Conservation (phyloP, 2,329 filamentous ascomycete species). For the Orbilia brochopaga region DNA sequence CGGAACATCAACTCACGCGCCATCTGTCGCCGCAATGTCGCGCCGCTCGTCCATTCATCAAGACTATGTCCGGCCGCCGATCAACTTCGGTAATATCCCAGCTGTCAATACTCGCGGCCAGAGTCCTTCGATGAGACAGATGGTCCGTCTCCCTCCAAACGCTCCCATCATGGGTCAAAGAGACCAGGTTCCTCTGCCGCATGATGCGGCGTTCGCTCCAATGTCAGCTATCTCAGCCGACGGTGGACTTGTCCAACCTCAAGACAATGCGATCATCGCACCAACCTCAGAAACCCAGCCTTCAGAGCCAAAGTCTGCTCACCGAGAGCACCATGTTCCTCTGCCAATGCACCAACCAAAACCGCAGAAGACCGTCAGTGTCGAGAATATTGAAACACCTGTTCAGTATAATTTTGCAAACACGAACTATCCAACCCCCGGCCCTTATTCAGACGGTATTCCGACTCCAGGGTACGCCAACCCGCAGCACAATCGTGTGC, state of each 20-base stretch:
- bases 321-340: slow-evolving; percentile 66
- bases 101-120: slow-evolving; percentile 33
- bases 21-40: slow-evolving; percentile 55
- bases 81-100: slow-evolving; percentile 50
- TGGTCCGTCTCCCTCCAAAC: slow-evolving; percentile 56
- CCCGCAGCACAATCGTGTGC: slow-evolving; percentile 42
- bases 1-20: slow-evolving; percentile 54
- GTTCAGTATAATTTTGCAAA: slow-evolving; percentile 64
- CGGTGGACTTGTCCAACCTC: slow-evolving; percentile 22
- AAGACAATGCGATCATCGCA: slow-evolving; percentile 12
- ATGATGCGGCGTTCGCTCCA: slow-evolving; percentile 19
- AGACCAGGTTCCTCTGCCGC: slow-evolving; percentile 15
- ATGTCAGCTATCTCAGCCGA: not conserved
- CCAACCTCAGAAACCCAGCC: slow-evolving; percentile 26
- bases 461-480: slow-evolving; percentile 52
- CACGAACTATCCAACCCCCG: slow-evolving; percentile 61
- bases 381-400: slow-evolving; percentile 89
- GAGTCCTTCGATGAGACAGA: slow-evolving; percentile 52
- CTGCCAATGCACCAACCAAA: slow-evolving; percentile 86
- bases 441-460: slow-evolving; percentile 54
- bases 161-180: slow-evolving; percentile 51
- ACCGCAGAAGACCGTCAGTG: slow-evolving; percentile 90
- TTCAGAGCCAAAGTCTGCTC: slow-evolving; percentile 66
- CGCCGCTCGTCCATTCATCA: slow-evolving; percentile 54
- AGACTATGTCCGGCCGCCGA: slow-evolving; percentile 50